phyloP scores from a whole-genome alignment of 1,284 basidiomycete species.

The Crucibulum parvulum region DNA sequence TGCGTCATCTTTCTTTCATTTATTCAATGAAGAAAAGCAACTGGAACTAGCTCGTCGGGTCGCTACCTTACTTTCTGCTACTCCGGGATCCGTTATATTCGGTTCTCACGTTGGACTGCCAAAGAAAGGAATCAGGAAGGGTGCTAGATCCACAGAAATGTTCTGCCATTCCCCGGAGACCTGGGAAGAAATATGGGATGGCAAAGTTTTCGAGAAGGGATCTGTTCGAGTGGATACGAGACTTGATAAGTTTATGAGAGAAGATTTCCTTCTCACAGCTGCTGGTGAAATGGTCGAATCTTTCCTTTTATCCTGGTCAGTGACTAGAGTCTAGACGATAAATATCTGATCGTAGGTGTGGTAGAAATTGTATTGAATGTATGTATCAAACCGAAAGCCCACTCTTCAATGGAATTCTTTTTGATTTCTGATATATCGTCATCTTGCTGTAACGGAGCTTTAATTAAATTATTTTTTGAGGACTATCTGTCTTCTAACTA shows the following conservation, averaged over 20 bases:
- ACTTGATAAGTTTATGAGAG: conserved; percentile 13
- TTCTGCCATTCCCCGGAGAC: conserved; percentile 44
- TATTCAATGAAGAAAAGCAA: conserved; percentile 54
- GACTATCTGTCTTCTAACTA: too few species aligned
- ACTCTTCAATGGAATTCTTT: too few species aligned
- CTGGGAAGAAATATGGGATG: conserved; percentile 51
- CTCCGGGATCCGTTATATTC: conserved; percentile 39
- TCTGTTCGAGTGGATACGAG: conserved; percentile 40
- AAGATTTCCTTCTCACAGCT: neutral
- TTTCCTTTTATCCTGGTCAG: neutral
- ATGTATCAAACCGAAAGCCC: too few species aligned
- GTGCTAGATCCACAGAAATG: conserved; percentile 8
- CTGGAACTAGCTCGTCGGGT: conserved; percentile 44
- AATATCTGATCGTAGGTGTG: neutral
- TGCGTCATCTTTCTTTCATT: conserved; percentile 57
- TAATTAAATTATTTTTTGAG: too few species aligned
- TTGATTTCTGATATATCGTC: too few species aligned
- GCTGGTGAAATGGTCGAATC: neutral
- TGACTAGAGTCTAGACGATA: neutral
- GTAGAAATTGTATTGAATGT: too few species aligned
- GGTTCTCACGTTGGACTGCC: conserved; percentile 31
- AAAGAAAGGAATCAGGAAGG: conserved; percentile 34
- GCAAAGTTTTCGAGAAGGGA: conserved; percentile 43
- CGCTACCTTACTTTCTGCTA: conserved; percentile 42
- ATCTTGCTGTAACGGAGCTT: too few species aligned